Base-by-base conservation (phyloP, 805 yeast genomes). In the Candida mattraensis region DNA sequence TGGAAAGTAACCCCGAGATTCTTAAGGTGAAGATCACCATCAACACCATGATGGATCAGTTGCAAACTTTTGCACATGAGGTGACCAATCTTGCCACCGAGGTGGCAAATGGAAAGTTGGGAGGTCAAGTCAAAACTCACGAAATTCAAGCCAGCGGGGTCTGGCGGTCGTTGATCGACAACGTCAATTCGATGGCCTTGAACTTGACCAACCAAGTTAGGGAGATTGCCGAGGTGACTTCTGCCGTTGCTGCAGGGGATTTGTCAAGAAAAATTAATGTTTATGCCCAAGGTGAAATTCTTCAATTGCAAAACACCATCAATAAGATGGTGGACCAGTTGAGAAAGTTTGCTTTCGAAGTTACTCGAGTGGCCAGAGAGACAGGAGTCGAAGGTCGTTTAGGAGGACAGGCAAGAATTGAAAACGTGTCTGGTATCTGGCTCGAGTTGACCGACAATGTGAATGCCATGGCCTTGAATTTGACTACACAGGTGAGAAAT, bases 221-320 rank as follows among this genome's bases (percentile, higher is more conserved):
- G 63, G 94, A 85, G 61, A 86, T 86, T 42, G 93, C 94, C 16
- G 94, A 85, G 50, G 95, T 86, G 22, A 87, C 94, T 5, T 70
- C 89, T 14, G 94, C 94, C 1, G 95, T 86, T 8, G 95, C 95
- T 5, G 72, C 78, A 41, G 95, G 95, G 51, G 95, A 86, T 58
- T 66, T 86, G 47, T 80, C 88, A 0, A 67, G 88, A 33, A 85
- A 86, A 54, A 86, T 87, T 54, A 84, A 84, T 57, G 95, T 87
- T 10, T 91, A 86, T 60, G 95, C 95, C 6, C 95, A 87, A 58
- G 95, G 95, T 30, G 95, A 86, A 63, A 87, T 86, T 44, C 67
- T 84, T 39, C 91, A 83, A 50, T 70, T 87, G 44, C 95, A 86
- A 58, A 83, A 83, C 66, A 87, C 94, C 7, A 86, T 86, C 52